These are phyloP conservation scores for Ascomycota sp. DNA, from an alignment of 2,329 filamentous ascomycete genomes.

Conservation along the genomic window DNA sequence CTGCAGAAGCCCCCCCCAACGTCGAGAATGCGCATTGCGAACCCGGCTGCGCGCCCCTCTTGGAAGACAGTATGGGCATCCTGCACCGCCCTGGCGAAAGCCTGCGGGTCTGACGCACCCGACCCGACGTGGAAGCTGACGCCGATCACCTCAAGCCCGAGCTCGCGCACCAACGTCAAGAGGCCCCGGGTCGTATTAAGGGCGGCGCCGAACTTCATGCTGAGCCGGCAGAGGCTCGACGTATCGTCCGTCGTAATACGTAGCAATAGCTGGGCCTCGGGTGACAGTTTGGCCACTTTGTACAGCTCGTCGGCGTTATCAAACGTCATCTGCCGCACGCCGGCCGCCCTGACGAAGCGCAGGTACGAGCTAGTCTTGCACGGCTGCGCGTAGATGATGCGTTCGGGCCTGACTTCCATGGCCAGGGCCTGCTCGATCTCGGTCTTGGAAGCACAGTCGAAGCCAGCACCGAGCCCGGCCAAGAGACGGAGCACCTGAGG, in stretches of 20 bases:
- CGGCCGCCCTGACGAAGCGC: conserved; percentile 64
- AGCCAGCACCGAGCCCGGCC: conserved; percentile 73
- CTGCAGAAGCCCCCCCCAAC: conserved; percentile 85
- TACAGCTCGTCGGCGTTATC: conserved; percentile 95
- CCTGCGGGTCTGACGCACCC: conserved; percentile 79
- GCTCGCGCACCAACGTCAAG: conserved; percentile 56
- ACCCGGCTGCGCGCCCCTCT: conserved; percentile 58
- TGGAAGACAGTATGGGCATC: conserved; percentile 83
- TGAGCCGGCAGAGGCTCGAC: conserved; percentile 79
- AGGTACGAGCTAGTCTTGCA: conserved; percentile 99
- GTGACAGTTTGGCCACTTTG: conserved; percentile 88
- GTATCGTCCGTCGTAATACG: conserved; percentile 95
- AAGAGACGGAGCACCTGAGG: conserved; percentile 74
- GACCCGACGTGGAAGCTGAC: conserved; percentile 98
- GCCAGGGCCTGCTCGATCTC: conserved; percentile 85
- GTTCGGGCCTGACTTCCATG: conserved; percentile 64
- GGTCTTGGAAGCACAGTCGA: conserved; percentile 93
- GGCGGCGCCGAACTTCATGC: conserved; percentile 90
- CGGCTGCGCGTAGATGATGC: conserved; percentile 96
- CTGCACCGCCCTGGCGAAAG: conserved; percentile 76
- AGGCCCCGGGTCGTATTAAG: conserved; percentile 64
- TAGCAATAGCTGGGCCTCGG: conserved; percentile 74
- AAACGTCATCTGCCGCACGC: conserved; percentile 97
- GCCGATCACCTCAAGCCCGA: conserved; percentile 79
- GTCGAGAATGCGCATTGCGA: conserved; percentile 69